Base-by-base conservation (phyloP, 2,329 filamentous ascomycete species). In the Penicillium nordicum region DNA sequence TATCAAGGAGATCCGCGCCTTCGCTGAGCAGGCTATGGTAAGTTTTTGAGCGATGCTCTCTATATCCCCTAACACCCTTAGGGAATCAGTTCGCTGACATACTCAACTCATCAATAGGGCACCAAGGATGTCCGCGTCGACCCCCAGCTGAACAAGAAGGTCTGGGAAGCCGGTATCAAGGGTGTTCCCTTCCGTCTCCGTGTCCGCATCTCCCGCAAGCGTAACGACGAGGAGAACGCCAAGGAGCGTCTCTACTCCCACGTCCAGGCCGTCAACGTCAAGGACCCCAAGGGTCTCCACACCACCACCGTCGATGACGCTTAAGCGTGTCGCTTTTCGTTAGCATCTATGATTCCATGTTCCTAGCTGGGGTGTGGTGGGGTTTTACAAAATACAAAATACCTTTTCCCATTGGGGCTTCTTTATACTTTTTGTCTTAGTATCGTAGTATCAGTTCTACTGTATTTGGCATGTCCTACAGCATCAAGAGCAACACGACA, bases 181-280 rank as follows among this genome's bases (percentile, higher is more conserved):
- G 95, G 94, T 76, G 92, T 97, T 69, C 91, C 93, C 70, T 97
- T 88, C 89, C 89, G 95, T 81, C 85, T 99, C 73, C 93, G 94
- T 75, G 88, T 99, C 77, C 92, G 95, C 82, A 97, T 99, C 83
- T 96, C 92, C 77, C 91, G 94, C 82, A 95, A 96, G 88, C 91
- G 94, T 87, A 99, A 99, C 84, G 94, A 99, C 80, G 94, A 97
- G 86, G 94, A 99, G 84, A 91, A 90, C 74, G 94, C 95, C 79
- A 96, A 96, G 86, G 91, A 99, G 88, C 96, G 95, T 87, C 88
- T 99, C 69, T 99, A 97, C 89, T 94, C 89, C 80, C 97, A 96
- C 83, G 94, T 99, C 72, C 93, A 99, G 88, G 94, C 94, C 72
- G 94, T 99, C 79, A 97, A 97, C 82, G 92, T 97, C 78, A 96